A percentile compares a stretch with the other conserved stretches of the same genome.
These are phyloP conservation scores for Aspergillus ellipticus DNA, from an alignment of 495 filamentous ascomycete species.

Conservation along the genomic window DNA sequence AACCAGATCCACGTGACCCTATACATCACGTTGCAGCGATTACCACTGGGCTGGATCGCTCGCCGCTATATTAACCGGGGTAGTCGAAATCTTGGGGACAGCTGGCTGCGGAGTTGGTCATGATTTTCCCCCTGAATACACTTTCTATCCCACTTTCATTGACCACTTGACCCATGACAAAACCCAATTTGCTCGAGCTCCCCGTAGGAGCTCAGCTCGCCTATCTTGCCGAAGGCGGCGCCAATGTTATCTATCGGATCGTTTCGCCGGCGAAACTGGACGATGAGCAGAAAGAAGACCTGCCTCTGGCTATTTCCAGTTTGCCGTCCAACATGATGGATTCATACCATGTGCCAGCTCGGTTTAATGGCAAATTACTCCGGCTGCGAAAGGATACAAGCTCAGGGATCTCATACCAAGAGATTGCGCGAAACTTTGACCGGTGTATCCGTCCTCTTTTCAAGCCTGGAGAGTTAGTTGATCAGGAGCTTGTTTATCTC, in stretches of 20 bases:
- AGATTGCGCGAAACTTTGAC: slow-evolving; percentile 57
- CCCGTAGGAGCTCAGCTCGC: slow-evolving; percentile 39
- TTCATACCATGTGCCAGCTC: slow-evolving; percentile 17
- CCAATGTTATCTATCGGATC: slow-evolving; percentile 67
- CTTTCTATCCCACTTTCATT: slow-evolving; percentile 6
- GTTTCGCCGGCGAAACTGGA: slow-evolving; percentile 24
- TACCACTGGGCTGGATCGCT: not conserved
- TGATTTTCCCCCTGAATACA: slow-evolving; percentile 16
- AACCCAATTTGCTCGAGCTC: slow-evolving; percentile 37
- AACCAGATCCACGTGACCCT: not conserved
- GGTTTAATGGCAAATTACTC: slow-evolving; percentile 51
- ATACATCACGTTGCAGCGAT: slow-evolving; percentile 1
- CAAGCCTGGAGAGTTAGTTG: slow-evolving; percentile 52
- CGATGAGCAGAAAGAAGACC: slow-evolving; percentile 10
- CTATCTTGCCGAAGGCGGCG: slow-evolving; percentile 65
- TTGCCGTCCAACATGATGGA: slow-evolving; percentile 8
- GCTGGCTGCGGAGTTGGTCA: slow-evolving; percentile 14
- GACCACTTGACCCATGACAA: slow-evolving; percentile 33
- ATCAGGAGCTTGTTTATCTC: slow-evolving; percentile 55
- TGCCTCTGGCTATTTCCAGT: not conserved
- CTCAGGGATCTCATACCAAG: slow-evolving; percentile 50
- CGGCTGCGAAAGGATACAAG: slow-evolving; percentile 62
- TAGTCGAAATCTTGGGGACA: slow-evolving; percentile 6
- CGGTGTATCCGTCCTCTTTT: slow-evolving; percentile 56
- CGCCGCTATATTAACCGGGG: slow-evolving; percentile 5